These are phyloP conservation scores for Arabis hirsuta DNA, from an alignment of 345 rosid genomes.

Conservation along the genomic window DNA sequence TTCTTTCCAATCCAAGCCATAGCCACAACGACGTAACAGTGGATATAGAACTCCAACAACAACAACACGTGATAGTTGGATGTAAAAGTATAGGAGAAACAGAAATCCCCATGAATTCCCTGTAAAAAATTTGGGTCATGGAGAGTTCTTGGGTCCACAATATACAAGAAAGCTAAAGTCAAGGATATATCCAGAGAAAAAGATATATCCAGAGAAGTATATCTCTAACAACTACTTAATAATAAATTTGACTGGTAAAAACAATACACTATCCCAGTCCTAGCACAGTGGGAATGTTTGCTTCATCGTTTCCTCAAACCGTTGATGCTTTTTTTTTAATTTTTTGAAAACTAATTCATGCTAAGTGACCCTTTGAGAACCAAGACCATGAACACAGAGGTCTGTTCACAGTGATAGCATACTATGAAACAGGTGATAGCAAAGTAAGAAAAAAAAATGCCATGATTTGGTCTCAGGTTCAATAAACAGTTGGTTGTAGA, in stretches of 20 bases:
- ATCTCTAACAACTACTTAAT: slow-evolving; percentile 3
- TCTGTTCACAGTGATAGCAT: slow-evolving; percentile 6
- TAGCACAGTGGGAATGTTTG: neutral
- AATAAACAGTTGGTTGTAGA: neutral
- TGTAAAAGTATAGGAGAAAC: slow-evolving; percentile 68
- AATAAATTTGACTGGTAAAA: neutral
- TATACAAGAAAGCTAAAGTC: neutral
- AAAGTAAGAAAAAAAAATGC: neutral
- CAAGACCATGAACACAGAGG: slow-evolving; percentile 17
- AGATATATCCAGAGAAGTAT: neutral
- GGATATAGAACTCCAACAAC: slow-evolving; percentile 78
- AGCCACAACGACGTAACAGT: slow-evolving; percentile 67
- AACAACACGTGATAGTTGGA: slow-evolving; percentile 68
- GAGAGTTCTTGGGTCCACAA: neutral
- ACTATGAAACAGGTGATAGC: neutral
- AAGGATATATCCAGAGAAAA: neutral
- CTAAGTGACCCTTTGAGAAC: slow-evolving; percentile 15
- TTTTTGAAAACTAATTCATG: neutral
- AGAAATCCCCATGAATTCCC: slow-evolving; percentile 84
- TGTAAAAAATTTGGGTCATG: slow-evolving; percentile 44
- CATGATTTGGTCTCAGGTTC: neutral
- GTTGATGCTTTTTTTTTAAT: neutral
- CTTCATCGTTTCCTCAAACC: slow-evolving; percentile 15
- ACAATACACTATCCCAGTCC: neutral
- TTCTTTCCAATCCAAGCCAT: slow-evolving; percentile 97